These are phyloP conservation scores for Chaetomium globosum DNA, from an alignment of 2,329 filamentous ascomycete genomes.

Conservation along the genomic window DNA sequence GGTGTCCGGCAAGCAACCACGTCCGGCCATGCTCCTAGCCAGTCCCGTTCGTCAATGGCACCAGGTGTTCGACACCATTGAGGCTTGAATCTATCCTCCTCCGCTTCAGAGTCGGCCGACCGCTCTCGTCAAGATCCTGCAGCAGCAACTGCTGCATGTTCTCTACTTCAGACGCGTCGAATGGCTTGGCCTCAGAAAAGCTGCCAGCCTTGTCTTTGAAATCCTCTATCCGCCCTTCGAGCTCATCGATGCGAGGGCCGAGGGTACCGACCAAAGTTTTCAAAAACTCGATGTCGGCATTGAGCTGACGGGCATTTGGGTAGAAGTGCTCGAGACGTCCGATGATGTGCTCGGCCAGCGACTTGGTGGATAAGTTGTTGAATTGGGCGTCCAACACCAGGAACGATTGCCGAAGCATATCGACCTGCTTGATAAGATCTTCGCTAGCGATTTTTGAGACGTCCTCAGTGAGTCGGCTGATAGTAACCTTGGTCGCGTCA, in stretches of 20 bases:
- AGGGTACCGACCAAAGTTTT: slow-evolving; percentile 13
- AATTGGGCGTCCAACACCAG: slow-evolving; percentile 51
- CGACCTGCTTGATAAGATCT: slow-evolving; percentile 29
- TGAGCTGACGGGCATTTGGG: slow-evolving; percentile 31
- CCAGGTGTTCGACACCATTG: slow-evolving; percentile 2
- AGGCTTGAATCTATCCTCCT: slow-evolving; percentile 5
- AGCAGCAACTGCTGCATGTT: neutral
- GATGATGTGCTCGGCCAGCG: slow-evolving; percentile 48
- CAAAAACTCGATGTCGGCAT: slow-evolving; percentile 25
- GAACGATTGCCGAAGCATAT: slow-evolving; percentile 44
- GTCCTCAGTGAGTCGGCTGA: slow-evolving; percentile 14
- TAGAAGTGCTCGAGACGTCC: slow-evolving; percentile 43
- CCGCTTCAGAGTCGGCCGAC: slow-evolving; percentile 7
- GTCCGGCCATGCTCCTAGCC: neutral
- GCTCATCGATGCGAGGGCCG: neutral
- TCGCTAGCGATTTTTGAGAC: neutral
- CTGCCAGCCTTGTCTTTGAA: slow-evolving; percentile 18
- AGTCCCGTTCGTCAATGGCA: neutral
- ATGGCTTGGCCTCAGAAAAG: slow-evolving; percentile 2
- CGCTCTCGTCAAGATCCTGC: neutral
- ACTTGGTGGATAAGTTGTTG: slow-evolving; percentile 52
- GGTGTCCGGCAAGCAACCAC: neutral
- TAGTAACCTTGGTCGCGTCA: neutral
- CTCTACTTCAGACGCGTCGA: neutral
- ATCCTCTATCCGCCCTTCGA: slow-evolving; percentile 19